Conservation (phyloP, 2,329 filamentous ascomycete genomes). For the Aspergillus sp. region DNA sequence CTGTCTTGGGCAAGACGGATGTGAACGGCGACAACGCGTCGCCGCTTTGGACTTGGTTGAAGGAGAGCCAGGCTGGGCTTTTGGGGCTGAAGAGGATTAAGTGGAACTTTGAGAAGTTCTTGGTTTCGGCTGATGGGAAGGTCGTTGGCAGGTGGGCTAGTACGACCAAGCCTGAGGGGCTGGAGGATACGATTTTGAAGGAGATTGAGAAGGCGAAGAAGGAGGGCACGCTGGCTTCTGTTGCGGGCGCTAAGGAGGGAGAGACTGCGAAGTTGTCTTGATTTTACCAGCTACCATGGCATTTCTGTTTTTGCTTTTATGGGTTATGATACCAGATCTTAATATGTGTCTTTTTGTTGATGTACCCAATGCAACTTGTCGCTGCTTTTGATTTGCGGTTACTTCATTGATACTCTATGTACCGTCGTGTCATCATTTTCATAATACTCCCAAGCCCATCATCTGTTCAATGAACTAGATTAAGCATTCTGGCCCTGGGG, state of each 20-base stretch:
- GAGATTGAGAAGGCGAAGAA: conserved; percentile 63
- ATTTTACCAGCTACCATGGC: not conserved
- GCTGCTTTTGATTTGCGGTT: not conserved
- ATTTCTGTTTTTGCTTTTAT: conserved; percentile 1
- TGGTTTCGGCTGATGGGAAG: conserved; percentile 80
- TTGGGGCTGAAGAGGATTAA: conserved; percentile 88
- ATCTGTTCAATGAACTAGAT: not conserved
- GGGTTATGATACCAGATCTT: conserved; percentile 10
- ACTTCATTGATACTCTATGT: not conserved
- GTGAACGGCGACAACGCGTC: conserved; percentile 84
- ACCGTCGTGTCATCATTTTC: conserved; percentile 1
- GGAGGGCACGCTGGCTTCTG: conserved; percentile 30
- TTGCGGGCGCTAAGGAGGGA: conserved; percentile 11
- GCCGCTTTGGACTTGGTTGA: conserved; percentile 76
- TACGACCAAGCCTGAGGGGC: conserved; percentile 77
- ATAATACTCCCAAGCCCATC: not conserved
- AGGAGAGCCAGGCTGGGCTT: conserved; percentile 71
- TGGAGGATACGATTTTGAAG: conserved; percentile 74
- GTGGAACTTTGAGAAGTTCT: conserved; percentile 99
- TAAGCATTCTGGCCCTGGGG: conserved; percentile 45
- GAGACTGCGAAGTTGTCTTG: conserved; percentile 26
- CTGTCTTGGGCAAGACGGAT: conserved; percentile 86
- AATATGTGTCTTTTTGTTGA: not conserved
- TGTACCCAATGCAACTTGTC: not conserved
- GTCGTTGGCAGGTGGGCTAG: conserved; percentile 86